phyloP scores from a whole-genome alignment of 2,329 filamentous ascomycete species.

The Beauveria brongniartii region DNA sequence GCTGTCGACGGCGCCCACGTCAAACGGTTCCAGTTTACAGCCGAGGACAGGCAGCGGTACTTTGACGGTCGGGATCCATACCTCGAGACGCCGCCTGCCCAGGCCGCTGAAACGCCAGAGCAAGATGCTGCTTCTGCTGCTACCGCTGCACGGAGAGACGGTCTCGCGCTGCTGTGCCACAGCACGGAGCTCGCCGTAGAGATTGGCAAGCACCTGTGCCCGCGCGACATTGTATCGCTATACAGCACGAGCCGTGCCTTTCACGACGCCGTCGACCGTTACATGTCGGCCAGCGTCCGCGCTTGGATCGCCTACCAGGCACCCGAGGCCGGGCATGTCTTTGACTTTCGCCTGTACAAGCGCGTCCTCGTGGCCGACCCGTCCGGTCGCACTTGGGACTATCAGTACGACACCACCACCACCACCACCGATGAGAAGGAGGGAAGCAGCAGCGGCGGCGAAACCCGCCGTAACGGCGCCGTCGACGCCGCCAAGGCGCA shows the following conservation, averaged over 20 bases:
- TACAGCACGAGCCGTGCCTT: constrained; percentile 58
- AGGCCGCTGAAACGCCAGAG: too few relatives aligned
- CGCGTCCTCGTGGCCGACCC: constrained; percentile 54
- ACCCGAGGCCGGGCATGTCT: constrained; percentile 47
- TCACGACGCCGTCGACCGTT: constrained; percentile 49
- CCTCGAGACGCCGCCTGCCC: background rate
- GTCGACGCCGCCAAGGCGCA: constrained; percentile 13
- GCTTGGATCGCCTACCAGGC: constrained; percentile 45
- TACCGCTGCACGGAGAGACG: constrained; percentile 23
- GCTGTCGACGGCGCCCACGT: constrained; percentile 12
- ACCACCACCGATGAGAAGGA: background rate
- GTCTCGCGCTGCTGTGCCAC: constrained; percentile 35
- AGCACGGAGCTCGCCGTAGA: constrained; percentile 45
- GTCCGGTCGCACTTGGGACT: constrained; percentile 31
- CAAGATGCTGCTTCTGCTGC: constrained; percentile 12
- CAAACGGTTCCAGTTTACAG: constrained; percentile 23
- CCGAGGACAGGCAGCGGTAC: constrained; percentile 19
- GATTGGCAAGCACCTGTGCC: constrained; percentile 44
- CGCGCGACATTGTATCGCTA: constrained; percentile 52
- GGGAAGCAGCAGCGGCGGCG: background rate
- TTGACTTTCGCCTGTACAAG: constrained; percentile 53
- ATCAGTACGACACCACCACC: constrained; percentile 14
- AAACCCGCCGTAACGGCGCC: background rate
- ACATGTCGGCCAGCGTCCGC: constrained; percentile 51
- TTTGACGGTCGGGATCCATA: constrained; percentile 26